phyloP scores from a whole-genome alignment of 2,329 filamentous ascomycete species.

The Aspergillus caelatus region DNA sequence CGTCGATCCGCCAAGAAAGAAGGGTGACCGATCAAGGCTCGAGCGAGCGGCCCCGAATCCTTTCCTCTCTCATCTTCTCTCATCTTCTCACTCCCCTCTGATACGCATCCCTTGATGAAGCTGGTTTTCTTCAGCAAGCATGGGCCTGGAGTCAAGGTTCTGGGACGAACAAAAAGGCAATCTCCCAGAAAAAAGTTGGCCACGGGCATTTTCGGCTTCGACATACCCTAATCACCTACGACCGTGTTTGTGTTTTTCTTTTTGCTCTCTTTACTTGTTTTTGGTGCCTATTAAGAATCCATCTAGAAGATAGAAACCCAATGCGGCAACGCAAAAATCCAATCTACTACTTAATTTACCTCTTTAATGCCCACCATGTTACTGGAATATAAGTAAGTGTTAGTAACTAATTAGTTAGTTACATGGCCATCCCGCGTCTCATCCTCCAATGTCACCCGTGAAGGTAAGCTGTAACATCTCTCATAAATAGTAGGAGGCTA shows the following conservation, averaged over 20 bases:
- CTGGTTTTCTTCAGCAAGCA: conserved; percentile 14
- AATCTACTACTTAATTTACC: not conserved
- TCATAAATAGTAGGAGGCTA: not conserved
- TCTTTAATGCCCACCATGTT: not conserved
- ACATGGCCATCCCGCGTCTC: not conserved
- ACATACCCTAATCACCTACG: not conserved
- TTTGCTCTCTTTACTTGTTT: conserved; percentile 1
- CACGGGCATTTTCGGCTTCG: not conserved
- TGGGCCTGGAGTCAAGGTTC: conserved; percentile 13
- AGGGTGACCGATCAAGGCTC: not conserved
- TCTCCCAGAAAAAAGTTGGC: not conserved
- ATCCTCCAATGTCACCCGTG: not conserved
- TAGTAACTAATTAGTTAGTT: not conserved
- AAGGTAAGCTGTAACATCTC: not conserved
- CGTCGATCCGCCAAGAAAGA: conserved; percentile 4
- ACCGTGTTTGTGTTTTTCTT: not conserved
- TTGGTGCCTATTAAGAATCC: not conserved
- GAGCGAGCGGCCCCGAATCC: not conserved
- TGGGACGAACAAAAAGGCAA: not conserved
- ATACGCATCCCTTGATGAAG: conserved; percentile 8
- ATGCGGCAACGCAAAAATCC: conserved; percentile 12
- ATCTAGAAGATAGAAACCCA: conserved; percentile 8
- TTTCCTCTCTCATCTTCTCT: not conserved
- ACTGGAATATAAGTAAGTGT: not conserved
- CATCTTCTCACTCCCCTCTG: conserved; percentile 1